These are phyloP conservation scores for Scheffersomyces insectosa DNA, from an alignment of 1,139 yeast species.

Conservation along the genomic window DNA sequence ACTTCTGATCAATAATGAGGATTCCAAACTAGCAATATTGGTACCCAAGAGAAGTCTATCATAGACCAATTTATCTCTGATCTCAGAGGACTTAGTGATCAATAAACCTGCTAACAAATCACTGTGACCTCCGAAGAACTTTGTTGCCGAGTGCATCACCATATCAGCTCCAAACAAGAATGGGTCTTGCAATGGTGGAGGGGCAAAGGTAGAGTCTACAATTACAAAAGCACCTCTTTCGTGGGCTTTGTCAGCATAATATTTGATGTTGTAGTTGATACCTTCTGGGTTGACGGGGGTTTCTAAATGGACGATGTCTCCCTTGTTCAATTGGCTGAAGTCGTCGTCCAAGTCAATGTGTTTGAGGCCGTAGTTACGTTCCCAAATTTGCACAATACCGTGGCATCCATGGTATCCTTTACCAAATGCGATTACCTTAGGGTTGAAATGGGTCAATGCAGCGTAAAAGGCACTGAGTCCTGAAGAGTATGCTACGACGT, in stretches of 20 bases:
- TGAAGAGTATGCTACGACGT: conserved; percentile 64
- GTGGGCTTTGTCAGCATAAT: conserved; percentile 70
- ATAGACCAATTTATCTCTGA: conserved; percentile 43
- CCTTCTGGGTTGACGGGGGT: conserved; percentile 91
- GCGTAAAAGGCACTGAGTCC: conserved; percentile 85
- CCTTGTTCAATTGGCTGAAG: conserved; percentile 48
- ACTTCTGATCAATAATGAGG: conserved; percentile 73
- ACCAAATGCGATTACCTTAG: conserved; percentile 73
- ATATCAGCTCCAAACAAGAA: conserved; percentile 80
- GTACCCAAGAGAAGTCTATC: conserved; percentile 78
- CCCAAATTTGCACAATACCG: conserved; percentile 62
- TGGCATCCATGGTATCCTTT: conserved; percentile 86
- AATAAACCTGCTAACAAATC: conserved; percentile 83
- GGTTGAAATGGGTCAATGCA: conserved; percentile 67
- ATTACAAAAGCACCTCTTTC: conserved; percentile 63
- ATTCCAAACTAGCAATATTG: conserved; percentile 74
- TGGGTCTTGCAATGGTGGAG: conserved; percentile 85
- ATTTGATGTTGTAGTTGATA: conserved; percentile 58
- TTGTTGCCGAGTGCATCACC: conserved; percentile 87
- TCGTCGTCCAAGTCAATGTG: conserved; percentile 52
- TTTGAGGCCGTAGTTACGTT: conserved; percentile 61
- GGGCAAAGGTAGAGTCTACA: conserved; percentile 90
- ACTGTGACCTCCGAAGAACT: conserved; percentile 93
- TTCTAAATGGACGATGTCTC: conserved; percentile 82
- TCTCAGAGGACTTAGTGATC: conserved; percentile 55